Percentiles rank a stretch among this genome's conserved stretches.
phyloP scores from a whole-genome alignment of 495 filamentous ascomycete species.

The Geoglossum glabrum region DNA sequence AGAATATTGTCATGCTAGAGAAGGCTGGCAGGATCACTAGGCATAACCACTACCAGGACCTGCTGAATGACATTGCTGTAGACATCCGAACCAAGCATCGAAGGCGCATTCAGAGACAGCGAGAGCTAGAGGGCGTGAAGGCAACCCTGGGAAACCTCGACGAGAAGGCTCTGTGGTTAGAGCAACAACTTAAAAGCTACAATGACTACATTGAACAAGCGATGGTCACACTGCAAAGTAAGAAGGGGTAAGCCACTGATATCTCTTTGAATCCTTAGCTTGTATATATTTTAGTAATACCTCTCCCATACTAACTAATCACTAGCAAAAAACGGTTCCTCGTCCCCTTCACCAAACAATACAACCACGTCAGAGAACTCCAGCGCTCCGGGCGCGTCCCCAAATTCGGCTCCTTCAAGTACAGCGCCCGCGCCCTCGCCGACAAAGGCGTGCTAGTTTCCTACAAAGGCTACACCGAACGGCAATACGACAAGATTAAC shows the following conservation, averaged over 20 bases:
- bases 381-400: constrained; percentile 77
- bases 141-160: constrained; percentile 67
- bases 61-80: constrained; percentile 86
- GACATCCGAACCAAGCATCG: constrained; percentile 96
- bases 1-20: constrained; percentile 84
- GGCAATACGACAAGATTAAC: constrained; percentile 80
- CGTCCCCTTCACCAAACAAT: constrained; percentile 95
- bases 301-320: not conserved
- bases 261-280: too few relatives aligned
- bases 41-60: constrained; percentile 88
- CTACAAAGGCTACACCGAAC: constrained; percentile 67
- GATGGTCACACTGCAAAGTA: constrained; percentile 94
- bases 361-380: constrained; percentile 92
- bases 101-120: constrained; percentile 69
- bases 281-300: not conserved
- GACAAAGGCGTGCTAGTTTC: constrained; percentile 86
- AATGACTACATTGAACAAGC: constrained; percentile 99
- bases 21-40: constrained; percentile 66
- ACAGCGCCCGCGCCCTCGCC: constrained; percentile 67
- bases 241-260: constrained; percentile 43
- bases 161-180: constrained; percentile 81
- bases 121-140: constrained; percentile 75
- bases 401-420: constrained; percentile 95
- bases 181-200: constrained; percentile 88
- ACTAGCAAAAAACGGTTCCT: constrained; percentile 70